These are phyloP conservation scores for Acacia acuminata DNA, from an alignment of 306 rosid genomes.

Conservation along the genomic window DNA sequence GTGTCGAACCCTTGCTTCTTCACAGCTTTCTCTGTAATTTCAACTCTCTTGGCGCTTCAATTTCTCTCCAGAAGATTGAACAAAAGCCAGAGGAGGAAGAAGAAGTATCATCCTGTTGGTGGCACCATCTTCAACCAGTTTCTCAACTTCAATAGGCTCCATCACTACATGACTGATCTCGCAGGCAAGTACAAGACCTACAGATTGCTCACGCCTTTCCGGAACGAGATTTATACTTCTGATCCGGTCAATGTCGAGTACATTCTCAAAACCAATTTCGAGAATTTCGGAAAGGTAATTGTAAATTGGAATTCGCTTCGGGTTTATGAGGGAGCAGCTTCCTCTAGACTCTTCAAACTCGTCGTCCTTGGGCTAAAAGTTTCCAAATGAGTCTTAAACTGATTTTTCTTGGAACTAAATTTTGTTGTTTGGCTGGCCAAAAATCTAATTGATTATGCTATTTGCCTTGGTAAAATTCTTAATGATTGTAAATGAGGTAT, in stretches of 20 bases:
- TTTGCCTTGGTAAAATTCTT: not conserved
- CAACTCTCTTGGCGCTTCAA: conserved; percentile 32
- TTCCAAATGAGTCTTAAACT: not conserved
- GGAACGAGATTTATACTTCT: conserved; percentile 72
- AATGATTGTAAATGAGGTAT: not conserved
- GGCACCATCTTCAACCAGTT: conserved; percentile 73
- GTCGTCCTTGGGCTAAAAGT: no score
- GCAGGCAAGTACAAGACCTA: conserved; percentile 72
- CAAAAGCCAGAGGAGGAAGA: conserved; percentile 19
- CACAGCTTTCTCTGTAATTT: conserved; percentile 36
- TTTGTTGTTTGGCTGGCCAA: not conserved
- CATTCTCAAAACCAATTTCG: conserved; percentile 77
- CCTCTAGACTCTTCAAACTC: not conserved
- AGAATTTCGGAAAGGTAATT: conserved; percentile 84
- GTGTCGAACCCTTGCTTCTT: conserved; percentile 39
- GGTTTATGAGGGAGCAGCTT: not conserved
- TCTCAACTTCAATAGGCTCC: conserved; percentile 66
- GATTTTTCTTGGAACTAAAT: not conserved
- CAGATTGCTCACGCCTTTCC: conserved; percentile 55
- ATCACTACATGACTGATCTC: conserved; percentile 81
- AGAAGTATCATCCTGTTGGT: conserved; percentile 67
- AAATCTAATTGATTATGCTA: not conserved
- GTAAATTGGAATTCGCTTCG: not conserved
- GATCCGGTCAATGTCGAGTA: conserved; percentile 80
- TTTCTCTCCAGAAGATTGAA: conserved; percentile 30